Percentiles rank a stretch among this genome's conserved stretches.
Evolutionary conservation across 805 yeast genomes (phyloP).

Genomic region (Candida xyloterini): DNA sequence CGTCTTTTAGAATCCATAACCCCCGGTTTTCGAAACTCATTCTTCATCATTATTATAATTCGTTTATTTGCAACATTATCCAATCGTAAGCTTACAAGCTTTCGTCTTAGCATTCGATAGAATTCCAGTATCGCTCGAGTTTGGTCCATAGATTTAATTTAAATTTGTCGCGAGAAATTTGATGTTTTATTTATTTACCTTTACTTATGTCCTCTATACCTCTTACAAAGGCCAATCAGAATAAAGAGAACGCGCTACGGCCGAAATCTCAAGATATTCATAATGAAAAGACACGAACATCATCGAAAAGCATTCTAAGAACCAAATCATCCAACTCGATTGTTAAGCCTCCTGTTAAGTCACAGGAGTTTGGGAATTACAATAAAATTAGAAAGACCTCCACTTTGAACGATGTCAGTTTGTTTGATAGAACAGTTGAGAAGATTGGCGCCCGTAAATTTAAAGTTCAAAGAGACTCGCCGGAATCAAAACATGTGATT

Average conservation of each 20-base stretch:
- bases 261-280: constrained; percentile 9
- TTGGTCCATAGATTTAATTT: constrained; percentile 1
- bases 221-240: constrained; percentile 9
- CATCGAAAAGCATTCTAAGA: constrained; percentile 22
- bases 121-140: constrained; percentile 1
- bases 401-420: constrained; percentile 8
- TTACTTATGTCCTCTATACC: constrained; percentile 18
- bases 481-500: constrained; percentile 21
- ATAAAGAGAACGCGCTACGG: constrained; percentile 20
- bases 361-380: constrained; percentile 14
- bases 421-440: constrained; percentile 6
- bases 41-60: constrained; percentile 1
- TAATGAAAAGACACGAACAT: constrained; percentile 17
- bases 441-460: constrained; percentile 27
- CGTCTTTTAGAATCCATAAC: too few species aligned
- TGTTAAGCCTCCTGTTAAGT: constrained; percentile 9
- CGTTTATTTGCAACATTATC: constrained; percentile 10
- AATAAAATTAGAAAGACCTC: constrained; percentile 24
- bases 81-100: constrained; percentile 6
- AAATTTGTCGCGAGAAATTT: constrained; percentile 6
- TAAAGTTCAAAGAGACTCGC: constrained; percentile 34
- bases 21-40: too few species aligned
- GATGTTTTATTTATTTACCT: constrained; percentile 4
- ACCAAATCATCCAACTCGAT: constrained; percentile 28
- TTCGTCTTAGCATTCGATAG: constrained; percentile 5